These are phyloP conservation scores for Arachis monticola DNA, from an alignment of 331 rosid genomes.

Conservation along the genomic window DNA sequence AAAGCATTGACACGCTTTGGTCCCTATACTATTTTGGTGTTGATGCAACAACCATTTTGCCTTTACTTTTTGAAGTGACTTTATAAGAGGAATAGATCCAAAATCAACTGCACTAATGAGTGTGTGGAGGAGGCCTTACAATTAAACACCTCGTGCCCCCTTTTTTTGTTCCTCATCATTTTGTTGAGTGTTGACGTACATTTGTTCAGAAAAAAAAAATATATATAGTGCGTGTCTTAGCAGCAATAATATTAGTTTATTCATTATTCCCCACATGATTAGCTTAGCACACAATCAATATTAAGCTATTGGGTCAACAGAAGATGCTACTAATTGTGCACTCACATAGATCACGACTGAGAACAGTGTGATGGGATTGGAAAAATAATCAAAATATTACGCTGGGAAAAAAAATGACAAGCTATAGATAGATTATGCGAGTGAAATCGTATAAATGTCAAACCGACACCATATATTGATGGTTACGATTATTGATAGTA, in stretches of 20 bases:
- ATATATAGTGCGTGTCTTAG: conserved; percentile 26
- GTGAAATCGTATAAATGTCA: too few relatives aligned
- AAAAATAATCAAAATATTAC: too few relatives aligned
- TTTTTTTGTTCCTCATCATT: conserved; percentile 24
- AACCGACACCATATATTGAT: too few relatives aligned
- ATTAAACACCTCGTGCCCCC: conserved; percentile 10
- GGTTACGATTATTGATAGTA: too few relatives aligned
- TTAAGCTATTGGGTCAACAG: neutral
- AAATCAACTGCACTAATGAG: conserved; percentile 31
- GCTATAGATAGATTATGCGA: too few relatives aligned
- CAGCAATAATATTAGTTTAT: conserved; percentile 21
- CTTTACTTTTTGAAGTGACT: conserved; percentile 28
- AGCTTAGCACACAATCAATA: conserved; percentile 32
- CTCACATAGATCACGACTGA: too few relatives aligned
- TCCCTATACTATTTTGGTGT: conserved; percentile 30
- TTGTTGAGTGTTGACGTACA: conserved; percentile 37
- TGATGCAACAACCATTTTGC: conserved; percentile 37
- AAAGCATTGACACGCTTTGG: conserved; percentile 33
- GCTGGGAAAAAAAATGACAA: too few relatives aligned
- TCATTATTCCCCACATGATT: conserved; percentile 30
- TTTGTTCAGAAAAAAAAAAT: conserved; percentile 1
- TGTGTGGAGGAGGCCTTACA: conserved; percentile 18
- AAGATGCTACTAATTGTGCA: too few relatives aligned
- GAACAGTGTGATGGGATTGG: too few relatives aligned
- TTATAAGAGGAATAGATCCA: conserved; percentile 40